Evolutionary conservation across 768 basidiomycete species (phyloP), one percentile per base, ranked within the genome.

Genomic region (Termitomyces sp.): DNA sequence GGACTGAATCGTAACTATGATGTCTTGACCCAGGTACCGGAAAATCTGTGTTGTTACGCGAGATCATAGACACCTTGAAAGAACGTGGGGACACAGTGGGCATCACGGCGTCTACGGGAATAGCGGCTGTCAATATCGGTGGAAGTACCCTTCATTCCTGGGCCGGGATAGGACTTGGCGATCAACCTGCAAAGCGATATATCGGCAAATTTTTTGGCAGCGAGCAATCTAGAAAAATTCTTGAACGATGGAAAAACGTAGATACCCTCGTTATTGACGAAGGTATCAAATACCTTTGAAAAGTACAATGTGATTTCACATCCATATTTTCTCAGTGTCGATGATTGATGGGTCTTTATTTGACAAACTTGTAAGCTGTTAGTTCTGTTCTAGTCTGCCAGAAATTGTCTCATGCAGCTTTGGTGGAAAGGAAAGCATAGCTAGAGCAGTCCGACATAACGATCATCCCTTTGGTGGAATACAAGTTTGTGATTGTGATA

Each of bases 261-360:
- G 64, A 73, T 54, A 83, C 85, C 4, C 75, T 96, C 24, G 85
- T 96, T 61, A 81, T 96, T 47, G 93, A 96, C 62, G 93, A 96
- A 72, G 82, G 93, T 90, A n/a, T n/a, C n/a, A 65, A 60, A 81
- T 68, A 19, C 14, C 12, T 28, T 12, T 17, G 24, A 28, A 11
- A 49, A 45, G 40, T 34, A 30, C n/a, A 51, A 30, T 40, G 35
- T 35, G 19, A n/a, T 52, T 15, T 38, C 45, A 60, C 41, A 32
- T 12, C 9, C 19, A 15, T 22, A 15, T 35, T 45, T 11, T n/a
- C n/a, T 11, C 52, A 94, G 91, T 95, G 49, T 94, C 93, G 1
- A 94, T 96, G 93, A 80, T 96, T 22, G 90, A 93, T 59, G 91
- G 87, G 5, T 62, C 62, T 9, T 69, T 91, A 2, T 92, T 93